Evolutionary conservation across 345 rosid genomes (phyloP).

Genomic region (Heritiera littoralis): DNA sequence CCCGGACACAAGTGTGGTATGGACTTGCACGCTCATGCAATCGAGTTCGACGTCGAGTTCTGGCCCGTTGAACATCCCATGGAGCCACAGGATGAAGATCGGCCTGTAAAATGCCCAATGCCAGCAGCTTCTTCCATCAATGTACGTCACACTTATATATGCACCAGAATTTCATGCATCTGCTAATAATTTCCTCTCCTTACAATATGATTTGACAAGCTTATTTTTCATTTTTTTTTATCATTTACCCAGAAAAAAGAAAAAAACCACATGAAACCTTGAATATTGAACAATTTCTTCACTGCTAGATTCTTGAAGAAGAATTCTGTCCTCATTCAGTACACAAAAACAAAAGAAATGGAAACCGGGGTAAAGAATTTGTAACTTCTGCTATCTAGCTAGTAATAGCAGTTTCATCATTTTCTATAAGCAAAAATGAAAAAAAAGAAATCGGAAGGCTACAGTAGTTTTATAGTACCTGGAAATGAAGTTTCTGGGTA

Average conservation of each 20-base stretch:
- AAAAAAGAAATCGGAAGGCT: too few relatives aligned
- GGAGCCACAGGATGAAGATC: constrained; percentile 91
- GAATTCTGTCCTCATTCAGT: too few relatives aligned
- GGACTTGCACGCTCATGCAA: constrained; percentile 32
- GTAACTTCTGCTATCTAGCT: not conserved
- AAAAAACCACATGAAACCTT: too few relatives aligned
- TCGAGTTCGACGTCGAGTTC: constrained; percentile 54
- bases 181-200: not conserved
- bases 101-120: constrained; percentile 85
- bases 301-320: too few relatives aligned
- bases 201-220: not conserved
- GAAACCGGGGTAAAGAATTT: too few relatives aligned
- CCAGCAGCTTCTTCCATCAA: constrained; percentile 56
- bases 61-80: constrained; percentile 87
- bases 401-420: too few relatives aligned
- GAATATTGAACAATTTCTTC: too few relatives aligned
- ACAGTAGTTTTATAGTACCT: too few relatives aligned
- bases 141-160: constrained; percentile 36
- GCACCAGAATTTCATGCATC: not conserved
- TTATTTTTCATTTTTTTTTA: not conserved
- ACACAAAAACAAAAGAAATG: too few relatives aligned
- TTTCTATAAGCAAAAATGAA: too few relatives aligned
- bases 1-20: constrained; percentile 25
- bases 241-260: not conserved
- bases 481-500: too few relatives aligned